Percentiles rank a stretch among this genome's conserved stretches.
Conservation (phyloP, 805 yeast species). For the Myxozyma melibiosi region DNA sequence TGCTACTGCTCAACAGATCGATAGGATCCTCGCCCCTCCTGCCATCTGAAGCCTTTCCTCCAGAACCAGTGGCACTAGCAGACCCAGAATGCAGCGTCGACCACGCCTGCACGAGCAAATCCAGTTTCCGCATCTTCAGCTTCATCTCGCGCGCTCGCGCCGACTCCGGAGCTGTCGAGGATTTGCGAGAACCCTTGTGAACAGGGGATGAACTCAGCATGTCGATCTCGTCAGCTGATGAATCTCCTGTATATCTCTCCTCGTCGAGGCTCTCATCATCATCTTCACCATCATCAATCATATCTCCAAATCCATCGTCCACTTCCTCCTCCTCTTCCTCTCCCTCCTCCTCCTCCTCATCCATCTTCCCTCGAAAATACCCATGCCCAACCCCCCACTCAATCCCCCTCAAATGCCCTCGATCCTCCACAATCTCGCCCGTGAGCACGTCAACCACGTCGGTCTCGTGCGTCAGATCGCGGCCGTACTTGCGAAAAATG, state of each 20-base stretch:
- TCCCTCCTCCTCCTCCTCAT: background rate
- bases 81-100: background rate
- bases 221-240: slow-evolving; percentile 3
- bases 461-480: slow-evolving; percentile 42
- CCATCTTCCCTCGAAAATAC: background rate
- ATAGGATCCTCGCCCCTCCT: no score
- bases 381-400: background rate
- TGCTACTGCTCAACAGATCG: no score
- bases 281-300: slow-evolving; percentile 2
- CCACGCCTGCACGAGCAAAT: slow-evolving; percentile 5
- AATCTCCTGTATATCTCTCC: background rate
- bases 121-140: slow-evolving; percentile 11
- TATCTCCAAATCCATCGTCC: background rate
- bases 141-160: background rate
- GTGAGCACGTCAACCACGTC: slow-evolving; percentile 57
- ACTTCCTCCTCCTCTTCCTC: background rate
- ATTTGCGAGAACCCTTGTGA: background rate
- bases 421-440: slow-evolving; percentile 63
- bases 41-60: no score
- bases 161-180: background rate
- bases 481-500: slow-evolving; percentile 42
- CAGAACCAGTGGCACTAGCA: no score
- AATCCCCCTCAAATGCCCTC: slow-evolving; percentile 59
- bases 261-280: background rate
- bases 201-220: slow-evolving; percentile 4